Conservation (phyloP, 179 eudicot species). For the Silene vulgaris region DNA sequence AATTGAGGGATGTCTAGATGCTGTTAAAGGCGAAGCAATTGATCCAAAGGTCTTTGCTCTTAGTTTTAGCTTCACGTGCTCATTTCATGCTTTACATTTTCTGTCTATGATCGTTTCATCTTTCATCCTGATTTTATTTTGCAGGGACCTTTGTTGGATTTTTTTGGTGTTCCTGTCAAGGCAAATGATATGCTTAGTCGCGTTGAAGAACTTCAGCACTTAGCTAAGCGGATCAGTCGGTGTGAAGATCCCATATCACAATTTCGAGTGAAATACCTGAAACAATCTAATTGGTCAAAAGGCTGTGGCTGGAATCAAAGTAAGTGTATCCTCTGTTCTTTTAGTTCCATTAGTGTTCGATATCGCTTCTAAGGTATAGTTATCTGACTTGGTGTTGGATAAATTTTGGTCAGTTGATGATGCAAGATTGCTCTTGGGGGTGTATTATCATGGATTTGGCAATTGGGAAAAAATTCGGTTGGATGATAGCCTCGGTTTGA, state of each 20-base stretch:
- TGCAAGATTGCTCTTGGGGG: conserved; percentile 90
- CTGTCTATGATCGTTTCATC: conserved; percentile 17
- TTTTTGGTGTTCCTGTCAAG: conserved; percentile 94
- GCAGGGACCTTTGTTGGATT: conserved; percentile 90
- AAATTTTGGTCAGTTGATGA: conserved; percentile 67
- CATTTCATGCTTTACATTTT: background rate
- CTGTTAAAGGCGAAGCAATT: conserved; percentile 48
- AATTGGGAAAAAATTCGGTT: conserved; percentile 96
- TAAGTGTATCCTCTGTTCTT: conserved; percentile 31
- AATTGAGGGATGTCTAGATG: conserved; percentile 91
- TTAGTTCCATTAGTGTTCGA: background rate
- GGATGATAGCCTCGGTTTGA: conserved; percentile 80
- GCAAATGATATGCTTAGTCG: conserved; percentile 83
- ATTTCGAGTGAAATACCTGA: conserved; percentile 79
- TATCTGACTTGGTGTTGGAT: conserved; percentile 21
- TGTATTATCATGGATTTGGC: conserved; percentile 93
- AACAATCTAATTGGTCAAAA: conserved; percentile 97
- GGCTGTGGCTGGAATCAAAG: conserved; percentile 99
- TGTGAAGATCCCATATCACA: conserved; percentile 74
- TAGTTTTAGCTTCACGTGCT: background rate
- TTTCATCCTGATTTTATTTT: conserved; percentile 14
- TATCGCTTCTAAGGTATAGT: background rate
- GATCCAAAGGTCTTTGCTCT: conserved; percentile 62
- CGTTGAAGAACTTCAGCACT: conserved; percentile 85
- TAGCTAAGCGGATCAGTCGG: conserved; percentile 77